Percentiles rank a stretch among this genome's conserved stretches.
phyloP scores from a whole-genome alignment of 345 rosid species.

The Rhizophora apiculata region DNA sequence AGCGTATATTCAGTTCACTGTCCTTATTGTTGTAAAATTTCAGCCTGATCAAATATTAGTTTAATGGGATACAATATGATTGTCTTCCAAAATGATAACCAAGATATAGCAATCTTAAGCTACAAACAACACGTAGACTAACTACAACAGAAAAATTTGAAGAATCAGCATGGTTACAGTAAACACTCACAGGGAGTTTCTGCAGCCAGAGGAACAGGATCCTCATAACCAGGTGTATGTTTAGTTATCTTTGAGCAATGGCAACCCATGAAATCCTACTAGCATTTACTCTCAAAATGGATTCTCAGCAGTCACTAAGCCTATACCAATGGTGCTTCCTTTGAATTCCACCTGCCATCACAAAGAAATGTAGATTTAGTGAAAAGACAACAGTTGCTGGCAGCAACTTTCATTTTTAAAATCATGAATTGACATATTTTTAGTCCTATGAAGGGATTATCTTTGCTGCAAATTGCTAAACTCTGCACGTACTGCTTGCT shows the following conservation, averaged over 20 bases:
- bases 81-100: neutral
- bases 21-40: neutral
- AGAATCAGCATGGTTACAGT: neutral
- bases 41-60: neutral
- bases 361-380: neutral
- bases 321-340: no score
- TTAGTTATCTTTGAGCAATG: conserved; percentile 34
- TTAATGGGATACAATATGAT: neutral
- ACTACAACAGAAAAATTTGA: neutral
- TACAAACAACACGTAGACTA: neutral
- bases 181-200: conserved; percentile 67
- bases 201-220: conserved; percentile 64
- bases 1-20: neutral
- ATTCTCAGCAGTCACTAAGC: neutral
- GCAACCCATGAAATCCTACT: conserved; percentile 45
- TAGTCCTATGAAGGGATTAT: no score
- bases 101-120: neutral
- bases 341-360: neutral
- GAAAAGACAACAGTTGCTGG: neutral
- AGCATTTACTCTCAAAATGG: neutral
- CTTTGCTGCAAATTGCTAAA: no score
- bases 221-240: conserved; percentile 51
- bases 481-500: no score
- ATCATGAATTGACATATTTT: no score
- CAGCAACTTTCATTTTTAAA: neutral